Percentiles rank a stretch among this genome's conserved stretches.
Conservation (phyloP, 2,329 filamentous ascomycete species). For the Fusarium incarnatum region DNA sequence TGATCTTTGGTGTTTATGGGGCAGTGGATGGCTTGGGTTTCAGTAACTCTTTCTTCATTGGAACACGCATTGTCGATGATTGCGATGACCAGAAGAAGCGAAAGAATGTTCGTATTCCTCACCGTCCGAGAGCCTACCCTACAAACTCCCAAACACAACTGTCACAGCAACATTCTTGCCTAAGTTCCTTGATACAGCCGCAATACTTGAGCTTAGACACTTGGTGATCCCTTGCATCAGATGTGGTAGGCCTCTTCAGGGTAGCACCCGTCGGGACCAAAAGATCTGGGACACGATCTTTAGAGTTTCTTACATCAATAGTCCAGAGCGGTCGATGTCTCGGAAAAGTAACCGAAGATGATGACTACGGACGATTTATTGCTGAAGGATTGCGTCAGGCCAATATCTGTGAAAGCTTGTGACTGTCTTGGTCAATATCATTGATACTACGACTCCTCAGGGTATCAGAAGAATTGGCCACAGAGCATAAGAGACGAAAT, state of each 20-base stretch:
- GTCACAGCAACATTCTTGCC: neutral
- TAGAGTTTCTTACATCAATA: conserved; percentile 5
- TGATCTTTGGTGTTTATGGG: neutral
- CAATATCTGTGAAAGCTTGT: neutral
- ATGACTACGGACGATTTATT: neutral
- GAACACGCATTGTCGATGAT: neutral
- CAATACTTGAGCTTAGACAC: neutral
- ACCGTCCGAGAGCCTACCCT: neutral
- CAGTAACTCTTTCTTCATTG: neutral
- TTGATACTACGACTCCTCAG: neutral
- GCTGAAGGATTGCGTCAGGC: neutral
- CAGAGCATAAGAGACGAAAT: no score
- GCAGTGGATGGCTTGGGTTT: neutral
- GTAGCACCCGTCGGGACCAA: conserved; percentile 16
- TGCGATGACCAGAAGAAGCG: neutral
- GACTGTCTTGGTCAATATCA: neutral
- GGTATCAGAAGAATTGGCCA: no score
- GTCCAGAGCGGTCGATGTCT: conserved; percentile 21
- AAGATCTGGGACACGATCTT: conserved; percentile 8
- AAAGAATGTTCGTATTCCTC: neutral
- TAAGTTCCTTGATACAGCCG: neutral
- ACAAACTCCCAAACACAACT: neutral
- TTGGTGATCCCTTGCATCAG: conserved; percentile 2
- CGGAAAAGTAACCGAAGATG: conserved; percentile 26
- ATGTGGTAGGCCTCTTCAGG: conserved; percentile 17